Evolutionary conservation across 345 rosid species (phyloP), one percentile per base, ranked within the genome.

Genomic region (Reutealis trisperma): DNA sequence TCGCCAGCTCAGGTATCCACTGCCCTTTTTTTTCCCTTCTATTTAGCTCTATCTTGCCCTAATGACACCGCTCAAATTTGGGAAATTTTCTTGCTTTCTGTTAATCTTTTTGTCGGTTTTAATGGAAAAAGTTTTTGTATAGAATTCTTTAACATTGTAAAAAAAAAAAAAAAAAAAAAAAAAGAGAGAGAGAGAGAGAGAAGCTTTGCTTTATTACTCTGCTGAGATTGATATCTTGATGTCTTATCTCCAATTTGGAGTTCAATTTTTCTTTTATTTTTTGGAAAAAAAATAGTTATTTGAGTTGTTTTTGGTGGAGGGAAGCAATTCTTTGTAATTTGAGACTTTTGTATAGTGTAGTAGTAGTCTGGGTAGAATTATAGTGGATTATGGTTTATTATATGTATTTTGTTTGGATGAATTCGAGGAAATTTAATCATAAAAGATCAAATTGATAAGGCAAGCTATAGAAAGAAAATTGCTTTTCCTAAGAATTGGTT

Each of bases 1-100:
- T 88, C 99, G 97, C 73, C 99, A 95, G 72, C 99, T 95, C 77
- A 93, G 99, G 98, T 91, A 81, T 25, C 42, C 6, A 9, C 30
- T 16, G 22, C 22, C 25, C 49, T 5, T 49, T 74, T 66, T 34
- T 30, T 63, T 44, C 58, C 67, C 24, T 58, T 44, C 61, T 66
- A 15, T 18, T 54, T 16, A 15, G 58, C 58, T 51, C 8, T 42
- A 25, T 51, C 72, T 66, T 75, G 65, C 71, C 57, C 64, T 75
- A 66, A 74, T 73, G 24, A 27, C 25, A 10, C 37, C 24, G 6
- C 58, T 25, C 59, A 25, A 27, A 59, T 32, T 12, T 61, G 7
- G 27, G 5, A 25, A 61, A 25, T 12, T 61, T 6, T 11, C 2
- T 61, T 25, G 34, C 65, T 24, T 61, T 61, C 6, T 54, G 59